Evolutionary conservation across 106 monocot species (phyloP), one percentile per base, ranked within the genome.

Genomic region (Apostasia ramifera): DNA sequence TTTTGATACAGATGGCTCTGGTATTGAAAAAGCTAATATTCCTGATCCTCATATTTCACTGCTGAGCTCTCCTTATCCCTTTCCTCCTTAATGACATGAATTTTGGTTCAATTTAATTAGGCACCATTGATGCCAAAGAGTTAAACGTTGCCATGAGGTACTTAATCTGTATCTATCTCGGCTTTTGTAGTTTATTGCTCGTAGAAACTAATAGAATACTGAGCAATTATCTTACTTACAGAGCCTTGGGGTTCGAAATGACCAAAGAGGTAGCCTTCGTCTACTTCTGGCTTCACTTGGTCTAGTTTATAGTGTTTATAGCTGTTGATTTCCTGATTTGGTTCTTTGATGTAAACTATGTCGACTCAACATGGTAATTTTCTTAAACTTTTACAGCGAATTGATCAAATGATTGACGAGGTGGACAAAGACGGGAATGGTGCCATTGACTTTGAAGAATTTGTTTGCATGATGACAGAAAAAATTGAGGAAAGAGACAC

Each of bases 201-300:
- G 51, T 3, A 52, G 10, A 5, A 52, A 1, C 51, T 62, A 7
- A n/a, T 26, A 44, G 6, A 26, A 37, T 9, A 26, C 45, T 73
- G 43, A 52, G 47, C 49, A 6, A 63, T 7, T 39, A 38, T 5
- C 57, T 59, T 79, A 38, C 62, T 69, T 86, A 57, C 83, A 95
- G 95, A 84, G 95, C 95, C n/a, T 76, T 95, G 71, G 95, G 95
- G 12, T 91, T 95, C 81, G 95, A 95, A 73, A 79, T 91, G 78
- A 84, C 84, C 9, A 84, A 81, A 70, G 86, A 91, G 88, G 95
- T 95, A 67, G 26, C 8, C 10, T 62, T 26, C 26, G 26, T 26
- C 26, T 26, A 26, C 26, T 26, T 26, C 12, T 8, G 59, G 8
- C 40, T 41, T 59, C 7, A 59, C 10, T 52, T 37, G 6, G 57